These are phyloP conservation scores for Scenedesmus sp. DNA, from an alignment of 163 green algal species.

Conservation along the genomic window DNA sequence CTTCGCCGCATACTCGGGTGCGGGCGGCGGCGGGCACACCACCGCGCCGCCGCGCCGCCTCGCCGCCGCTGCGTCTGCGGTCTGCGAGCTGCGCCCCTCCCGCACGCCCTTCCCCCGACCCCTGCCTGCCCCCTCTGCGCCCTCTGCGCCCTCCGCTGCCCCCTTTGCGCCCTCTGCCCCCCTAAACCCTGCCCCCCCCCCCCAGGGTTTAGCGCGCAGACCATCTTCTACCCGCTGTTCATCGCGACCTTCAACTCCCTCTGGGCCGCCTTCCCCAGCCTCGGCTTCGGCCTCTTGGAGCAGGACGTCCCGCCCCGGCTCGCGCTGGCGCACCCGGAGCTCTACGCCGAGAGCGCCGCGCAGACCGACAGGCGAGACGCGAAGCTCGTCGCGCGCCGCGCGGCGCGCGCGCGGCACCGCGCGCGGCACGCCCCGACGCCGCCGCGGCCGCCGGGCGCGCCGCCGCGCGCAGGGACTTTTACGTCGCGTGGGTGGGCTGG, in stretches of 20 bases:
- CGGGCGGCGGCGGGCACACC: background rate
- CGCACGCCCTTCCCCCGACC: too few species aligned
- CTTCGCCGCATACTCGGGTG: conserved; percentile 56
- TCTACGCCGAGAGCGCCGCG: conserved; percentile 47
- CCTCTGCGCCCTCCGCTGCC: too few species aligned
- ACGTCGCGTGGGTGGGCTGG: conserved; percentile 41
- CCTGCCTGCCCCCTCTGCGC: background rate
- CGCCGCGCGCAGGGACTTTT: conserved; percentile 41
- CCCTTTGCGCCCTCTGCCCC: too few species aligned
- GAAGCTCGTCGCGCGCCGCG: conserved; percentile 28
- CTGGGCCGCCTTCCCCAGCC: conserved; percentile 67
- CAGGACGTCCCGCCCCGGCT: conserved; percentile 35
- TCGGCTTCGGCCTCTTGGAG: conserved; percentile 67
- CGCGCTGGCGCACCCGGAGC: conserved; percentile 39
- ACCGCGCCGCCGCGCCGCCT: background rate
- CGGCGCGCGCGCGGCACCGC: too few species aligned
- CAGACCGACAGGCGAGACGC: conserved; percentile 1
- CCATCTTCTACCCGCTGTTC: conserved; percentile 57
- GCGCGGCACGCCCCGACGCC: too few species aligned
- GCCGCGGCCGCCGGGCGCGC: too few species aligned
- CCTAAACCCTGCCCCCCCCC: background rate
- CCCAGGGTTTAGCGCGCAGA: conserved; percentile 63
- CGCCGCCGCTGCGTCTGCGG: too few species aligned
- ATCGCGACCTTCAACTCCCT: conserved; percentile 73
- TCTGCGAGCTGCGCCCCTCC: too few species aligned